Conservation (phyloP, 371 early-diverging fungal genomes). For the Smittium mucronatum region DNA sequence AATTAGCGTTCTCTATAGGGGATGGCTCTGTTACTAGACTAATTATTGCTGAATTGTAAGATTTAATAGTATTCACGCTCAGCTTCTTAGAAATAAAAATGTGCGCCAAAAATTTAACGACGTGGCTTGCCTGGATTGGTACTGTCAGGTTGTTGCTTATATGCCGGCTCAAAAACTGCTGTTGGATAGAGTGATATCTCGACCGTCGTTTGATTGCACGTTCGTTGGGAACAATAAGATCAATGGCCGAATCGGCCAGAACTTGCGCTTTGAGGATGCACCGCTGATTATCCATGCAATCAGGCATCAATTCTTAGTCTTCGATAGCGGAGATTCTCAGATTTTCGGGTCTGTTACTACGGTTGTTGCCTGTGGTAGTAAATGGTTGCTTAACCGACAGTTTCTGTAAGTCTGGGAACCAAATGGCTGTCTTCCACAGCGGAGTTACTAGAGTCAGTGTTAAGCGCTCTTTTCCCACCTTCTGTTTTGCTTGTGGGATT, state of each 20-base stretch:
- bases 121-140: not conserved
- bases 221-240: not conserved
- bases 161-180: not conserved
- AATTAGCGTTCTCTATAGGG: not conserved
- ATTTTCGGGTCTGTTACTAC: not conserved
- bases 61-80: not conserved
- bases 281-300: constrained; percentile 3
- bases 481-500: not conserved
- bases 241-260: not conserved
- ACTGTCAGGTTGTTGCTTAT: not conserved
- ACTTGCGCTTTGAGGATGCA: not conserved
- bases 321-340: not conserved
- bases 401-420: not conserved
- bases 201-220: not conserved
- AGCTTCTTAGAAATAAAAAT: not conserved
- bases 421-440: not conserved
- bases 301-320: not conserved
- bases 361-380: not conserved
- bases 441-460: not conserved
- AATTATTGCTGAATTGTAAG: not conserved
- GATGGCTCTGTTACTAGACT: not conserved
- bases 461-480: not conserved
- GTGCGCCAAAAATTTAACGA: not conserved
- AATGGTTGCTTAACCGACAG: not conserved
- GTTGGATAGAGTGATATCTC: not conserved